Evolutionary conservation across 306 rosid species (phyloP).

Genomic region (Quercus parvula): DNA sequence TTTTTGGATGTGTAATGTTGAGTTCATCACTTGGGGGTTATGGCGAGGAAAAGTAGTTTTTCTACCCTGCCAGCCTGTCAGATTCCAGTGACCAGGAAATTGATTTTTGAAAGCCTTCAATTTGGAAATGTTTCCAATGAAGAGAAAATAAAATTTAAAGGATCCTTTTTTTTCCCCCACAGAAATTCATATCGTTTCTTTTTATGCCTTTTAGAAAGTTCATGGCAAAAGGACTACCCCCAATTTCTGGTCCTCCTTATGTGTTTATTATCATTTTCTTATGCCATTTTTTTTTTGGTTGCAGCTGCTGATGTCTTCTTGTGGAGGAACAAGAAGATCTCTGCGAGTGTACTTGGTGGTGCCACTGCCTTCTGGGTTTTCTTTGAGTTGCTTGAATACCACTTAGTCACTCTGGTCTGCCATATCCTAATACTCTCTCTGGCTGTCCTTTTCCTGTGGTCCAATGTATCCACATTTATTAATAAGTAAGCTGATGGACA

Average conservation of each 20-base stretch:
- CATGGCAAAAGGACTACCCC: not conserved
- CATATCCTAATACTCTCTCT: constrained; percentile 56
- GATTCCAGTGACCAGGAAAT: not conserved
- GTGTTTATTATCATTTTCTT: constrained; percentile 2
- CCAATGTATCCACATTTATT: constrained; percentile 63
- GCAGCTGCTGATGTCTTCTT: constrained; percentile 89
- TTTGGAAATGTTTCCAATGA: not conserved
- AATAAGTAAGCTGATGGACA: constrained; percentile 52
- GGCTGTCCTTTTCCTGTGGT: constrained; percentile 59
- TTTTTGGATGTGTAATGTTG: not conserved
- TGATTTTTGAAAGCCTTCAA: not conserved
- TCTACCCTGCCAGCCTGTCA: not conserved
- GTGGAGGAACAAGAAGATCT: constrained; percentile 77
- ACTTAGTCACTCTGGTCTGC: constrained; percentile 66
- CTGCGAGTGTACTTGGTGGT: constrained; percentile 59
- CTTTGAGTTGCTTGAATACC: constrained; percentile 74
- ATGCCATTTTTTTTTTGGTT: constrained; percentile 10
- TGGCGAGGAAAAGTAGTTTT: not conserved
- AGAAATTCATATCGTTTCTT: not conserved
- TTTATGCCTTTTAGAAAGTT: not conserved
- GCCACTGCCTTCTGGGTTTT: constrained; percentile 76
- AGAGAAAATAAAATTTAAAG: not conserved
- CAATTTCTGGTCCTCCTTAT: not conserved
- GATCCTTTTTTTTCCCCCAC: not conserved
- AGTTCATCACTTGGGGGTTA: not conserved